Evolutionary conservation across 2,329 filamentous ascomycete species (phyloP), one percentile per base, ranked within the genome.

Genomic region (Trichoderma aggressivum): DNA sequence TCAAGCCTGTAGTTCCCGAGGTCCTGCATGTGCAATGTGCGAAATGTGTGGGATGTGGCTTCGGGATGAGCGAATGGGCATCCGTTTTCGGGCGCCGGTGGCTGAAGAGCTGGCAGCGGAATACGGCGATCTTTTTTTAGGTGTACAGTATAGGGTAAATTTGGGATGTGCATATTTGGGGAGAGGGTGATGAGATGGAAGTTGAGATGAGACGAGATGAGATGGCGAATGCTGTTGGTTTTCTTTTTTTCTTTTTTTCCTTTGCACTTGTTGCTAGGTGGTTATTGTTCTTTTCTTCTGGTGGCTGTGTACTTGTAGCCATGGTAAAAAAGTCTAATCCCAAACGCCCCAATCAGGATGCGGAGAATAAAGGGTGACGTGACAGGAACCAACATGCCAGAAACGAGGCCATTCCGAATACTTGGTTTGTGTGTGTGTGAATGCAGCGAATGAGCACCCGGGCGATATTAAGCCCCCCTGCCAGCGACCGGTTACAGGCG

Each of bases 1-100:
- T 30, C 53, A 24, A 58, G 34, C 50, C 64, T 67, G 34, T 55
- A 67, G 64, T 67, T 67, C 82, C 77, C 59, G 82, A 84, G 58
- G 75, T 79, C 55, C 50, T 66, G 63, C 63, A 66, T 56, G 63
- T 28, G 50, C 50, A 39, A 36, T 55, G 30, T 5, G 24, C 16
- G 55, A 14, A 14, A 55, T 24, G 39, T 43, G 39, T 64, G 39
- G 34, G 24, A 47, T 62, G 61, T 53, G 43, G 62, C 30, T 65
- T 65, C 62, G 62, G 62, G 47, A 65, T 36, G 62, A 26, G 43
- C 47, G 47, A 65, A 53, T 53, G 24, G 62, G 26, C 62, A 65
- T 55, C 47, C 47, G 43, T 26, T 53, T 53, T 24, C 47, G 62
- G 47, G 14, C n/a, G 47, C 47, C 47, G 61, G 39, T 50, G 28